Conservation (phyloP, 768 basidiomycete species). For the Boletus vermiculosoides region DNA sequence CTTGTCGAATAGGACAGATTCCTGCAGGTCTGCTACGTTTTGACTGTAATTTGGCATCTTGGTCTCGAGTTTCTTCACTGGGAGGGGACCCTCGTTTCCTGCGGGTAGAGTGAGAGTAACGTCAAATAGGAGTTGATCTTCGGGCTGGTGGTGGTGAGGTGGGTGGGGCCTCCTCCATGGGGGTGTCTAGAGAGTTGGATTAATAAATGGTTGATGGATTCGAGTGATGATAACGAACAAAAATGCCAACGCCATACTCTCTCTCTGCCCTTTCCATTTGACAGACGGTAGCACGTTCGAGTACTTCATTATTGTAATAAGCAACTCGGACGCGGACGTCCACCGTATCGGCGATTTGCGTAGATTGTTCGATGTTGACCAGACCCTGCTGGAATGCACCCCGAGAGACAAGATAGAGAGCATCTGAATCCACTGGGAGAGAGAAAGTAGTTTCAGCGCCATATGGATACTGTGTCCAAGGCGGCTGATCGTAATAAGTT, state of each 20-base stretch:
- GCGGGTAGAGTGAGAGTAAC: constrained; percentile 40
- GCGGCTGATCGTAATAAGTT: constrained; percentile 23
- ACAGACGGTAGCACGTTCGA: constrained; percentile 32
- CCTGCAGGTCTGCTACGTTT: constrained; percentile 34
- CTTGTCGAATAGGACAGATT: constrained; percentile 36
- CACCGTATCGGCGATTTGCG: constrained; percentile 26
- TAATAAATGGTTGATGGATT: neutral
- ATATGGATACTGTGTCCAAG: constrained; percentile 22
- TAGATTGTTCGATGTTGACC: constrained; percentile 32
- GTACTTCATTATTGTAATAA: constrained; percentile 15
- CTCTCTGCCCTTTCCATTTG: constrained; percentile 23
- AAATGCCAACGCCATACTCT: constrained; percentile 34
- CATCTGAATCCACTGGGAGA: constrained; percentile 32
- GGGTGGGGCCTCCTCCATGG: neutral
- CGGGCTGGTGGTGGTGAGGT: neutral
- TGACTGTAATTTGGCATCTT: constrained; percentile 41
- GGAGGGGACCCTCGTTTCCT: constrained; percentile 20
- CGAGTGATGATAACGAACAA: constrained; percentile 24
- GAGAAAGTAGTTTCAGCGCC: constrained; percentile 29
- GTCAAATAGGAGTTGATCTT: constrained; percentile 32
- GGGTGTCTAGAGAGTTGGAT: constrained; percentile 33
- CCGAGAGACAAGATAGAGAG: constrained; percentile 30
- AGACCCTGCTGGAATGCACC: constrained; percentile 29
- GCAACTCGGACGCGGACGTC: constrained; percentile 30
- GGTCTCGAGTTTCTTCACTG: constrained; percentile 45